Conservation (phyloP, 768 basidiomycete genomes). For the Mycena capillaripes region DNA sequence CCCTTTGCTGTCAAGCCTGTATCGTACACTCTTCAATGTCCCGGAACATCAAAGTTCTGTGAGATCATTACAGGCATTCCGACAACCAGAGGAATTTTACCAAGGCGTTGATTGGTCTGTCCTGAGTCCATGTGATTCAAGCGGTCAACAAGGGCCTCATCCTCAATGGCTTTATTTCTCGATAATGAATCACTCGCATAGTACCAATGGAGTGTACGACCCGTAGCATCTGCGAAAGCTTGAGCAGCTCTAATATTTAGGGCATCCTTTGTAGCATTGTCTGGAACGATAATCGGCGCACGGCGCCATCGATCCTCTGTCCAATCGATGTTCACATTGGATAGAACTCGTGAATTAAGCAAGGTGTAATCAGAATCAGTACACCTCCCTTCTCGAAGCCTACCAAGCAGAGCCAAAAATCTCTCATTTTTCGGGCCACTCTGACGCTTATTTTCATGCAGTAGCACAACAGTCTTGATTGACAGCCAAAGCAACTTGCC, state of each 20-base stretch:
- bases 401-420: too few relatives aligned
- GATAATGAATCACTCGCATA: neutral
- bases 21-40: too few relatives aligned
- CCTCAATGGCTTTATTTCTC: neutral
- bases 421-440: neutral
- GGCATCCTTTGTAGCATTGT: neutral
- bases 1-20: too few relatives aligned
- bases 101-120: too few relatives aligned
- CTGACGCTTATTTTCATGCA: neutral
- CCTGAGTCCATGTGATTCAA: too few relatives aligned
- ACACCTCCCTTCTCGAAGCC: neutral
- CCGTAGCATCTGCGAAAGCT: neutral
- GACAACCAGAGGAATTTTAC: too few relatives aligned
- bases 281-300: neutral
- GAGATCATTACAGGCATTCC: too few relatives aligned
- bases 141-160: too few relatives aligned
- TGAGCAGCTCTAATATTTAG: neutral
- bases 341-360: neutral
- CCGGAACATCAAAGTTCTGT: too few relatives aligned
- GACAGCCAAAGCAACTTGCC: conserved; percentile 30
- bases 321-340: neutral
- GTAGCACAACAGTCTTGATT: neutral
- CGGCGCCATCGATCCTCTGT: too few relatives aligned
- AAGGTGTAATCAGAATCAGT: neutral
- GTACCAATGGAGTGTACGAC: neutral